These are phyloP conservation scores for Noccaea bulbosa DNA, from an alignment of 345 rosid species.

Conservation along the genomic window DNA sequence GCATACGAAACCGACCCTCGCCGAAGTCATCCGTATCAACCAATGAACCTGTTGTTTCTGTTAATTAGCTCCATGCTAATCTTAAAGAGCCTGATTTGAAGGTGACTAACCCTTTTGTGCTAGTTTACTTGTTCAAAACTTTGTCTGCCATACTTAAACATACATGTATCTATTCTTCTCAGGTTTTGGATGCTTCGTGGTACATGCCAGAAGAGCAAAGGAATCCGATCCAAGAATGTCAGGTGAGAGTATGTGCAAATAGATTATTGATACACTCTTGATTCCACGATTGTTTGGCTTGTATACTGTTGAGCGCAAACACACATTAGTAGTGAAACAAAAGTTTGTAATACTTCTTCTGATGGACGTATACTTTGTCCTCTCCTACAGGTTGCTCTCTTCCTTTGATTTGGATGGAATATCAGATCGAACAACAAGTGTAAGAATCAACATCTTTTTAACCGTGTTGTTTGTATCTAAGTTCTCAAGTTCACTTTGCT, in stretches of 20 bases:
- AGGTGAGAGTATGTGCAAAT: constrained; percentile 51
- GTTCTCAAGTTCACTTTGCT: constrained; percentile 8
- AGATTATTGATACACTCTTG: constrained; percentile 9
- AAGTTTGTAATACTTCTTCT: constrained; percentile 2
- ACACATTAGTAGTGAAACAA: not conserved
- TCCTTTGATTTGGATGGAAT: constrained; percentile 96
- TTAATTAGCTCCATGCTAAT: constrained; percentile 90
- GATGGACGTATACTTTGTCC: not conserved
- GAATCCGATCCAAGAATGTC: constrained; percentile 96
- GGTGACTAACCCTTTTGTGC: constrained; percentile 47
- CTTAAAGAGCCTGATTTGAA: constrained; percentile 78
- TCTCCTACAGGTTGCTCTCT: constrained; percentile 79
- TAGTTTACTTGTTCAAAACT: not conserved
- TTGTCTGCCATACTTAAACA: not conserved
- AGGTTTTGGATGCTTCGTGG: constrained; percentile 98
- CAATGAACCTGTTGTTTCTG: constrained; percentile 85
- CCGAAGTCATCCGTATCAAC: constrained; percentile 47
- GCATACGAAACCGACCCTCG: no score
- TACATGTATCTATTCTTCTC: constrained; percentile 17
- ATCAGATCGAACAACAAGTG: constrained; percentile 73
- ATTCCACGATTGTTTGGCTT: not conserved
- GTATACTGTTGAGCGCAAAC: not conserved
- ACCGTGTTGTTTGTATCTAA: not conserved
- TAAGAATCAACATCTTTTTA: constrained; percentile 45
- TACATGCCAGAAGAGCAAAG: constrained; percentile 98